Percentiles rank a stretch among this genome's conserved stretches.
Conservation (phyloP, 257 asterid species). For the Paulownia fortunei region DNA sequence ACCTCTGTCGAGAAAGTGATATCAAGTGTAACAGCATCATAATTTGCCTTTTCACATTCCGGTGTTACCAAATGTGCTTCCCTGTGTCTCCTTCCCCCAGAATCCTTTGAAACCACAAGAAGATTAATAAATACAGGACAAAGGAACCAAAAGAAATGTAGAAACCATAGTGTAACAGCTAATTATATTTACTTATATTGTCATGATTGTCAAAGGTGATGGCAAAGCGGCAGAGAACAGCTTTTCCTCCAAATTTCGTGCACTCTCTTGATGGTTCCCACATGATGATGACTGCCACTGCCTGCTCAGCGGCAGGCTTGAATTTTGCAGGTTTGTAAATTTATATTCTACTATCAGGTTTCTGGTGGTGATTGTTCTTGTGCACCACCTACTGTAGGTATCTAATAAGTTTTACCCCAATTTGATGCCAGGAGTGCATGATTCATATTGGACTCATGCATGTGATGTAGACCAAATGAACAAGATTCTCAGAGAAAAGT, state of each 20-base stretch:
- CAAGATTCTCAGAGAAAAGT: slow-evolving; percentile 83
- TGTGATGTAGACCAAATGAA: slow-evolving; percentile 91
- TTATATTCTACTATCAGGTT: background rate
- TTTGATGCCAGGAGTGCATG: slow-evolving; percentile 87
- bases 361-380: background rate
- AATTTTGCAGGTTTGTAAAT: slow-evolving; percentile 77
- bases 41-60: background rate
- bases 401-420: slow-evolving; percentile 12
- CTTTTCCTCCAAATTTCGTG: slow-evolving; percentile 96
- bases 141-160: too few relatives aligned
- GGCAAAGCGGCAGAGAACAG: slow-evolving; percentile 88
- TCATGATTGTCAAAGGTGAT: slow-evolving; percentile 63
- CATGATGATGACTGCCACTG: slow-evolving; percentile 99
- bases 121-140: too few relatives aligned
- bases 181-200: too few relatives aligned
- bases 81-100: too few relatives aligned
- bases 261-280: slow-evolving; percentile 98
- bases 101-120: too few relatives aligned
- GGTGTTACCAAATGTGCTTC: background rate
- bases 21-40: background rate
- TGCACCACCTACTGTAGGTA: background rate
- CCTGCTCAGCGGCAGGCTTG: slow-evolving; percentile 87
- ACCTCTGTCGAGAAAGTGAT: background rate
- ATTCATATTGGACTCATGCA: slow-evolving; percentile 99
- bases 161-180: too few relatives aligned